A percentile compares a stretch with the other conserved stretches of the same genome.
Conservation (phyloP, 2,329 filamentous ascomycete genomes). For the Xylariales sp. region DNA sequence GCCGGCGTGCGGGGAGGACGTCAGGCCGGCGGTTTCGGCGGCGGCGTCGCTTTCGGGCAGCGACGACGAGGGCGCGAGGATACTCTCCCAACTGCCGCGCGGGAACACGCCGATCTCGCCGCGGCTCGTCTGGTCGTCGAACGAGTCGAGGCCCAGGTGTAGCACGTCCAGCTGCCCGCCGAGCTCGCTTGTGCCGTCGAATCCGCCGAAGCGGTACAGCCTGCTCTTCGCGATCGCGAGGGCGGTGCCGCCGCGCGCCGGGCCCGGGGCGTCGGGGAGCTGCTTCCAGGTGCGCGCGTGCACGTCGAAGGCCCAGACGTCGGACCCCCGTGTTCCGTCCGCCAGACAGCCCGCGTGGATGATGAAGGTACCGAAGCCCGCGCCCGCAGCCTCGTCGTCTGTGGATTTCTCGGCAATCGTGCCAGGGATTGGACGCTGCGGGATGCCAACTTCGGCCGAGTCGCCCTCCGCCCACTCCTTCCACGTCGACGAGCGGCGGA, state of each 20-base stretch:
- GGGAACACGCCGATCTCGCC: constrained; percentile 64
- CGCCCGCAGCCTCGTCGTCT: constrained; percentile 69
- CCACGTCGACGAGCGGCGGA: constrained; percentile 59
- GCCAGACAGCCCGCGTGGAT: constrained; percentile 81
- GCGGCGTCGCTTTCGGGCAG: background rate
- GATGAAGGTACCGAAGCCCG: constrained; percentile 76
- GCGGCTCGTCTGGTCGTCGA: constrained; percentile 61
- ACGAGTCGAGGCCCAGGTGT: constrained; percentile 66
- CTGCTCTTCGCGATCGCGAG: constrained; percentile 73
- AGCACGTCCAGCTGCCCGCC: constrained; percentile 78
- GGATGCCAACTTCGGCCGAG: constrained; percentile 64
- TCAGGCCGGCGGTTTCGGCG: constrained; percentile 24
- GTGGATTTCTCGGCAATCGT: constrained; percentile 67
- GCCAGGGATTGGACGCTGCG: constrained; percentile 69
- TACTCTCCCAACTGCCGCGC: constrained; percentile 65
- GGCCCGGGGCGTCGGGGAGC: constrained; percentile 73
- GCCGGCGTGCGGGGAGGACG: constrained; percentile 24
- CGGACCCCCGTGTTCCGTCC: constrained; percentile 68
- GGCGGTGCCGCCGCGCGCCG: constrained; percentile 73
- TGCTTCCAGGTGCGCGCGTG: constrained; percentile 73
- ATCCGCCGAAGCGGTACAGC: constrained; percentile 84
- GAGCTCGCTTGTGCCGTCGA: constrained; percentile 75
- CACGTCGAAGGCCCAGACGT: constrained; percentile 84
- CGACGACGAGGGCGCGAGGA: constrained; percentile 49
- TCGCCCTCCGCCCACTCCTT: constrained; percentile 67